Evolutionary conservation across 768 basidiomycete species (phyloP).

Genomic region (Boletus huronensis): DNA sequence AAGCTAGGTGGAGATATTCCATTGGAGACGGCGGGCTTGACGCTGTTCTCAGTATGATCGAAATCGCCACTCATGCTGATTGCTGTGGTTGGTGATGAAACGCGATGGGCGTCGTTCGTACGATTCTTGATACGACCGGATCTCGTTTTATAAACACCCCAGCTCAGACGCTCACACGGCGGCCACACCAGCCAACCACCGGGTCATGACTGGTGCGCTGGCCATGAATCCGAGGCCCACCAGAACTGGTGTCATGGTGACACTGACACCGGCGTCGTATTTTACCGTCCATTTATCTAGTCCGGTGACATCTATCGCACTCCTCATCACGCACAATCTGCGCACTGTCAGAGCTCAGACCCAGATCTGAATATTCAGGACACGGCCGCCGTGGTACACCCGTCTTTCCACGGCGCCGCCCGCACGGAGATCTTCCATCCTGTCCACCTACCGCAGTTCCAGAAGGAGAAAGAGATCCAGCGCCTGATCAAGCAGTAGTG

Average conservation of each 20-base stretch:
- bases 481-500: not conserved
- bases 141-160: slow-evolving; percentile 1
- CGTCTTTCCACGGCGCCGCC: not conserved
- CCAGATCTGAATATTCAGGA: not conserved
- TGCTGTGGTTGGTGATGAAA: not conserved
- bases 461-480: not conserved
- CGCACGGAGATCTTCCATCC: not conserved
- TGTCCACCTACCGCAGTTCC: not conserved
- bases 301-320: not conserved
- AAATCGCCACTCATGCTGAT: slow-evolving; percentile 12
- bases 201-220: not conserved
- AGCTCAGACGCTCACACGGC: not conserved
- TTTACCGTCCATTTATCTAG: too few relatives aligned
- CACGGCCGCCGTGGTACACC: not conserved
- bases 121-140: not conserved
- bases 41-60: slow-evolving; percentile 3
- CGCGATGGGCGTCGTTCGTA: too few relatives aligned
- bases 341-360: not conserved
- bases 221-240: not conserved
- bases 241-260: not conserved
- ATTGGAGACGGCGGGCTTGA: slow-evolving; percentile 35
- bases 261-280: not conserved
- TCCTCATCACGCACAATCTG: slow-evolving; percentile 1
- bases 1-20: slow-evolving; percentile 38
- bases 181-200: not conserved